These are phyloP conservation scores for Daldinia loculata DNA, from an alignment of 495 filamentous ascomycete species.

Conservation along the genomic window DNA sequence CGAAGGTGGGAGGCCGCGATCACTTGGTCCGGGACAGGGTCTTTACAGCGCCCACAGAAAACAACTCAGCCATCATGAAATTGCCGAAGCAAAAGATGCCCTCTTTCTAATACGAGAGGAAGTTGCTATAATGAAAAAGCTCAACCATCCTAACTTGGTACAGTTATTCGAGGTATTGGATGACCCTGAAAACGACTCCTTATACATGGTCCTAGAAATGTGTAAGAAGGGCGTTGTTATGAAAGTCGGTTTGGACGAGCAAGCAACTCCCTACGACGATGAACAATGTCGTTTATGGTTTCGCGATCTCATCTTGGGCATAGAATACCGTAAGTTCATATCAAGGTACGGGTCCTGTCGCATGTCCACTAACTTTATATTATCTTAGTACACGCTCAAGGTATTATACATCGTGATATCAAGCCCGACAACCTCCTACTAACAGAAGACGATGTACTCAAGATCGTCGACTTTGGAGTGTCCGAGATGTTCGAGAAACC, in stretches of 20 bases:
- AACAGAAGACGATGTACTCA: slow-evolving; percentile 88
- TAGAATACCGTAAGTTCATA: slow-evolving; percentile 79
- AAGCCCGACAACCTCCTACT: slow-evolving; percentile 96
- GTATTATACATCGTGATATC: slow-evolving; percentile 95
- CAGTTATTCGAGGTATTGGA: slow-evolving; percentile 92
- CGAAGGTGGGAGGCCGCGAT: slow-evolving; percentile 48
- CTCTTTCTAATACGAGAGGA: slow-evolving; percentile 92
- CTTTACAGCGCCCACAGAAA: slow-evolving; percentile 39
- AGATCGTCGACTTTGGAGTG: slow-evolving; percentile 97
- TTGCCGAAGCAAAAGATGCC: slow-evolving; percentile 74
- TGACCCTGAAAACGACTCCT: slow-evolving; percentile 91
- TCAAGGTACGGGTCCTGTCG: slow-evolving; percentile 2
- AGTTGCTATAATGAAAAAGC: slow-evolving; percentile 99
- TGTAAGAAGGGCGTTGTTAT: slow-evolving; percentile 98
- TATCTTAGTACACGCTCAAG: slow-evolving; percentile 81
- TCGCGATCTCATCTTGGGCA: slow-evolving; percentile 91
- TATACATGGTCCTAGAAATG: slow-evolving; percentile 99
- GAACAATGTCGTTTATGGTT: slow-evolving; percentile 92
- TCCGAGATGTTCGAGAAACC: slow-evolving; percentile 97
- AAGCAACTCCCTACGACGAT: slow-evolving; percentile 81
- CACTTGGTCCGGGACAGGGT: slow-evolving; percentile 52
- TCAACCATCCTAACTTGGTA: slow-evolving; percentile 93
- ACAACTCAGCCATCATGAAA: slow-evolving; percentile 51
- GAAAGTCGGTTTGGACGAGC: slow-evolving; percentile 90
- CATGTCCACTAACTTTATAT: slow-evolving; percentile 1